These are phyloP conservation scores for Plasmodium ovale DNA, from an alignment of 169 alveolate genomes.

Conservation along the genomic window DNA sequence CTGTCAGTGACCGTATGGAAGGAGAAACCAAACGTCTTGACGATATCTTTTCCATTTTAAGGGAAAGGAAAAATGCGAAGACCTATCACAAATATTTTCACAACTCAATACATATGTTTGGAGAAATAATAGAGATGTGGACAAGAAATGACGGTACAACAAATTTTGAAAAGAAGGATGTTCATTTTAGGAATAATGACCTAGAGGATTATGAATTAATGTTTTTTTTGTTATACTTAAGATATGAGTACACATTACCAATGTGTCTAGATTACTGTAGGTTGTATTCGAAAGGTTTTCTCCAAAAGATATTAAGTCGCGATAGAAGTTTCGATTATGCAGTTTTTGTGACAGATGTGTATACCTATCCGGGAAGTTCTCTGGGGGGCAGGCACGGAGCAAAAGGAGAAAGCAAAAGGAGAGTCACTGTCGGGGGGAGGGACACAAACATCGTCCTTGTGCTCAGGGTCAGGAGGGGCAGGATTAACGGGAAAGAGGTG, in stretches of 20 bases:
- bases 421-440: not conserved
- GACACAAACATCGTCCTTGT: not conserved
- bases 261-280: not conserved
- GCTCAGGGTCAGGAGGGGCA: not conserved
- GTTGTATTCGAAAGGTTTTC: slow-evolving; percentile 8
- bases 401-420: not conserved
- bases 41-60: slow-evolving; percentile 7
- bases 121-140: not conserved
- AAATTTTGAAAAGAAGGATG: slow-evolving; percentile 9
- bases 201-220: slow-evolving; percentile 19
- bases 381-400: not conserved
- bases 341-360: slow-evolving; percentile 10
- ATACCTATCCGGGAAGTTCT: too few relatives aligned
- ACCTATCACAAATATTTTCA: slow-evolving; percentile 29
- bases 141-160: not conserved
- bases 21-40: not conserved
- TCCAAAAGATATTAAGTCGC: slow-evolving; percentile 11
- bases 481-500: not conserved
- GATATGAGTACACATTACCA: slow-evolving; percentile 41
- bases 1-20: not conserved
- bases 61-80: not conserved
- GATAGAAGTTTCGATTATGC: not conserved
- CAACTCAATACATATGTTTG: slow-evolving; percentile 35
- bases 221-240: slow-evolving; percentile 39
- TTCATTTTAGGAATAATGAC: slow-evolving; percentile 19